Base-by-base conservation (phyloP, 2,329 filamentous ascomycete genomes). In the Calonectria honghensis region DNA sequence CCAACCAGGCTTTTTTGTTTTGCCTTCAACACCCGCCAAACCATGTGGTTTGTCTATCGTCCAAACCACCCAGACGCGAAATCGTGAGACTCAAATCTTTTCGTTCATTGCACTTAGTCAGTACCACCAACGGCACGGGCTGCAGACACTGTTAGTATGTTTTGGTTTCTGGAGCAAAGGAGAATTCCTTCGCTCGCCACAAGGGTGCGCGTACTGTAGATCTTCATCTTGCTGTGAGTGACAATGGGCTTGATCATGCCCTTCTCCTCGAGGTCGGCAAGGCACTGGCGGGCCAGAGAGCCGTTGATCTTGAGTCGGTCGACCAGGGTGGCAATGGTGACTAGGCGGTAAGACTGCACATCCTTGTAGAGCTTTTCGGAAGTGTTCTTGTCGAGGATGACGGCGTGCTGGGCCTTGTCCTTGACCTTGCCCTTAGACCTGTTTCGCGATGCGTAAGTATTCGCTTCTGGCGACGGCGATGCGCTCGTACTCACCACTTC, bases 221-320 rank as follows among this genome's bases (percentile, higher is more conserved):
- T 98, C 92, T 94, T 95, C 93, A 98, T 94, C 92, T 96, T 97
- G 91, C 94, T 96, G 93, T 99, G 97, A 82, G 92, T 93, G 82
- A 98, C 95, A 84, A 99, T 92, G 89, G 97, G 96, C 94, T 97
- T 98, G 91, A 99, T 99, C 89, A 95, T 92, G 84, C 96, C 97
- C 93, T 96, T 97, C 92, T 97, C 95, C 94, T 98, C 96, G 84
- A 98, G 92, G 86, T 98, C 96, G 86, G 91, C 91, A 82, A 98
- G 91, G 89, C 95, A 96, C 90, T 92, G 91, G 86, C 97, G 94
- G 82, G 97, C 97, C 86, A 99, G 91, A 84, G 95, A 98, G 86
- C 97, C 97, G 92, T 99, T 99, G 92, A 99, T 97, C 96, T 99
- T 99, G 89, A 99, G 93, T 89, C 97, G 94, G 90, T 99, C 97